phyloP scores from a whole-genome alignment of 768 basidiomycete species.

The Plicaturopsis crispa region DNA sequence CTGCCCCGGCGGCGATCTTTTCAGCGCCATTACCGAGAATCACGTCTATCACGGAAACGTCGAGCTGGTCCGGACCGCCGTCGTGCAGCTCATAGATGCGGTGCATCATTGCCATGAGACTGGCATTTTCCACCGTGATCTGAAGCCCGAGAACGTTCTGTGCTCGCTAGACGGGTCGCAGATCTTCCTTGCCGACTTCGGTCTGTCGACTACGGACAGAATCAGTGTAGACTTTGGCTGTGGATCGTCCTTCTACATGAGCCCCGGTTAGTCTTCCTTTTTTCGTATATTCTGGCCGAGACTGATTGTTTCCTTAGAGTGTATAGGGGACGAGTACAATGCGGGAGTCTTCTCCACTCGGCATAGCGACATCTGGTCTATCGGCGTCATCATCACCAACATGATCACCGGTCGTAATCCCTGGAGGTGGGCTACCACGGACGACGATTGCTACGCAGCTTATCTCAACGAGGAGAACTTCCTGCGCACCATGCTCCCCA shows the following conservation, averaged over 20 bases:
- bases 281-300: conserved; percentile 6
- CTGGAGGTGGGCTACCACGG: conserved; percentile 63
- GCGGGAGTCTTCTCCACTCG: conserved; percentile 46
- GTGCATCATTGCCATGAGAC: conserved; percentile 65
- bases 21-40: conserved; percentile 56
- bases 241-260: conserved; percentile 62
- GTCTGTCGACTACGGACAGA: conserved; percentile 45
- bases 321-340: conserved; percentile 37
- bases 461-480: conserved; percentile 59
- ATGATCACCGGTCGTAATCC: conserved; percentile 73
- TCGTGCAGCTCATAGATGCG: conserved; percentile 76
- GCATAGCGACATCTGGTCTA: conserved; percentile 65
- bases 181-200: conserved; percentile 73
- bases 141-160: conserved; percentile 82
- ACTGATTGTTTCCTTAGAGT: conserved; percentile 36
- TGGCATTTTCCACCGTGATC: conserved; percentile 76
- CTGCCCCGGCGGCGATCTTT: conserved; percentile 59
- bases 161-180: conserved; percentile 42
- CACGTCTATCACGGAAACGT: conserved; percentile 50
- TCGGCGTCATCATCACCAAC: conserved; percentile 78
- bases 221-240: conserved; percentile 44
- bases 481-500: conserved; percentile 62
- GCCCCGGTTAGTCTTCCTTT: conserved; percentile 46
- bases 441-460: conserved; percentile 60
- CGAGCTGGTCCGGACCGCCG: conserved; percentile 54